These are phyloP conservation scores for Alternaria ventricosa DNA, from an alignment of 2,329 filamentous ascomycete species.

Conservation along the genomic window DNA sequence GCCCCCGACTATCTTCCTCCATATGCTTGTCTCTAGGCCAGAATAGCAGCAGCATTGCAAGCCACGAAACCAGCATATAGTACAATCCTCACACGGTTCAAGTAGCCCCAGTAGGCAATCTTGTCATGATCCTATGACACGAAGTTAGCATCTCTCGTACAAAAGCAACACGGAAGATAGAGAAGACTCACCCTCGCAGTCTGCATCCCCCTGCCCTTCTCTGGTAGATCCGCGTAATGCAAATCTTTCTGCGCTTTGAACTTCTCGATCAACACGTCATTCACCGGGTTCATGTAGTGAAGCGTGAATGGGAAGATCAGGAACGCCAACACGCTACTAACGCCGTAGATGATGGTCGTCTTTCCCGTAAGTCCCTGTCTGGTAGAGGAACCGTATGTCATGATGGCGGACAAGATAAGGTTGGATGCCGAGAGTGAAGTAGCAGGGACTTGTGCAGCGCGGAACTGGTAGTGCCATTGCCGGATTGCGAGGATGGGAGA, in stretches of 20 bases:
- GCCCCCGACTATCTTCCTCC: background rate
- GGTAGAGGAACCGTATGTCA: background rate
- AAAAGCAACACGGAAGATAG: background rate
- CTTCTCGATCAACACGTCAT: background rate
- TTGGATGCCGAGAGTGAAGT: background rate
- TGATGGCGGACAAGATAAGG: background rate
- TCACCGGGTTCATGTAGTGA: background rate
- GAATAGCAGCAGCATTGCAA: background rate
- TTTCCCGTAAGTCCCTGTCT: background rate
- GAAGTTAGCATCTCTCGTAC: background rate
- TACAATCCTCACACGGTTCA: background rate
- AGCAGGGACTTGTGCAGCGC: background rate
- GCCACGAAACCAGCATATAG: background rate
- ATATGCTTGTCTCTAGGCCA: background rate
- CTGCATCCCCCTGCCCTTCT: slow-evolving; percentile 4
- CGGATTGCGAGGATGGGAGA: slow-evolving; percentile 1
- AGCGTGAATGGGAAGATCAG: slow-evolving; percentile 2
- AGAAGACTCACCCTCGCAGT: background rate
- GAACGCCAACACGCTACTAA: background rate
- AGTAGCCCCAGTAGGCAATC: slow-evolving; percentile 3
- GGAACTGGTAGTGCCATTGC: slow-evolving; percentile 4
- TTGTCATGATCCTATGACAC: background rate
- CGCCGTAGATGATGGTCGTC: background rate
- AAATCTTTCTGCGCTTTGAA: background rate
- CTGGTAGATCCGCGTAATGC: slow-evolving; percentile 1